Evolutionary conservation across 1,139 yeast genomes (phyloP).

Genomic region (Hyphopichia khmerensis): DNA sequence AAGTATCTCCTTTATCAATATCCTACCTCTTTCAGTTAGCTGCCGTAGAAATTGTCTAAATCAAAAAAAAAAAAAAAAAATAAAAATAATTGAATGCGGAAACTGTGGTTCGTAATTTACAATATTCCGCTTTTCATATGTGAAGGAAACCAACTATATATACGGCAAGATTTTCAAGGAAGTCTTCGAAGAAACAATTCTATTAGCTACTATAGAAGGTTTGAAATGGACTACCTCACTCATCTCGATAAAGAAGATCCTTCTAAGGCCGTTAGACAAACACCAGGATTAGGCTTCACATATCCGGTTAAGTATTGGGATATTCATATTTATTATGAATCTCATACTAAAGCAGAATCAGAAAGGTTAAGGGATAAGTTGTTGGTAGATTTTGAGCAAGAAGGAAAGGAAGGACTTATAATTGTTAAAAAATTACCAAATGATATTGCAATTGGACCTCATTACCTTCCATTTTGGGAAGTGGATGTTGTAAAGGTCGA

Average conservation of each 20-base stretch:
- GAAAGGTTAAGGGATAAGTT: constrained; percentile 20
- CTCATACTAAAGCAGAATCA: constrained; percentile 20
- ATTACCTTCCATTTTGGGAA: constrained; percentile 33
- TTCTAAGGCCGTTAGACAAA: constrained; percentile 15
- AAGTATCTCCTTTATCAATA: too few relatives aligned
- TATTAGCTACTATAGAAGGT: too few relatives aligned
- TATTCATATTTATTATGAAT: constrained; percentile 32
- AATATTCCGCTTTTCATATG: too few relatives aligned
- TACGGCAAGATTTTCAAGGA: too few relatives aligned
- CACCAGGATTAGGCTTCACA: constrained; percentile 18
- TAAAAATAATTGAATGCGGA: too few relatives aligned
- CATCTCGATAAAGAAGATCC: constrained; percentile 18
- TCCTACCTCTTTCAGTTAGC: too few relatives aligned
- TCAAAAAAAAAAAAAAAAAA: too few relatives aligned
- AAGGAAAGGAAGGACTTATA: constrained; percentile 25
- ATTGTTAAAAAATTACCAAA: constrained; percentile 29
- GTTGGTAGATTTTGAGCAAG: constrained; percentile 23
- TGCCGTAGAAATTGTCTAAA: too few relatives aligned
- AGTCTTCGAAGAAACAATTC: too few relatives aligned
- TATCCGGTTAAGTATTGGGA: constrained; percentile 33
- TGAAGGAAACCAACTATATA: too few relatives aligned
- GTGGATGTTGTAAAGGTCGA: constrained; percentile 33
- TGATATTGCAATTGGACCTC: constrained; percentile 30
- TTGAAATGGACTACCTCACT: constrained; percentile 37
- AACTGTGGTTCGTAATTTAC: neutral